A percentile compares a stretch with the other conserved stretches of the same genome.
phyloP scores from a whole-genome alignment of 2,329 filamentous ascomycete genomes.

The Botryotinia calthae region DNA sequence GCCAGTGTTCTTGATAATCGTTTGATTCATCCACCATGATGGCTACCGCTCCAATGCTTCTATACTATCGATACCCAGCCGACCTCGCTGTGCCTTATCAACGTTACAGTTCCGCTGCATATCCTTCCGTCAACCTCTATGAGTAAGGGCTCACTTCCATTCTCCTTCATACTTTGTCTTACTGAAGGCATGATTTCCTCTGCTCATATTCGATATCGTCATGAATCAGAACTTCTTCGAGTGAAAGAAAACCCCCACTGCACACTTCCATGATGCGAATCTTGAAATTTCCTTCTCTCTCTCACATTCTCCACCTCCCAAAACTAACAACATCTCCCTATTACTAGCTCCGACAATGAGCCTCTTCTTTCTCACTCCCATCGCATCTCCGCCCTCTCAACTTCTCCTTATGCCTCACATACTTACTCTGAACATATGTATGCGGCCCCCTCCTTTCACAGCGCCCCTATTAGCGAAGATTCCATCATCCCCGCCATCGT shows the following conservation, averaged over 20 bases:
- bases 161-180: background rate
- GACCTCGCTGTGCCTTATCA: slow-evolving; percentile 1
- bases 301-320: background rate
- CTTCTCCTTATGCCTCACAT: slow-evolving; percentile 30
- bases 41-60: slow-evolving; percentile 10
- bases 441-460: slow-evolving; percentile 31
- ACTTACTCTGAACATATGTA: slow-evolving; percentile 29
- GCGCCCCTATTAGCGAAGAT: slow-evolving; percentile 34
- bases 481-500: slow-evolving; percentile 38
- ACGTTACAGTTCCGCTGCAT: slow-evolving; percentile 16
- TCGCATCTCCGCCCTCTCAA: slow-evolving; percentile 21
- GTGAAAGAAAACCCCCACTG: background rate
- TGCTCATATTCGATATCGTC: background rate
- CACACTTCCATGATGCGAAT: background rate
- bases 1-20: background rate
- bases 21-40: slow-evolving; percentile 10
- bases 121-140: slow-evolving; percentile 16
- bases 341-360: slow-evolving; percentile 33
- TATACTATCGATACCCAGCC: slow-evolving; percentile 6
- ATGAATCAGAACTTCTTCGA: background rate
- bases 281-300: background rate
- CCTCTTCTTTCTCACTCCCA: slow-evolving; percentile 26
- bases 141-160: slow-evolving; percentile 18
- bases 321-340: background rate
- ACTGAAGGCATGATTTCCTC: background rate